Base-by-base conservation (phyloP, 2,329 filamentous ascomycete genomes). In the Sphaerulina vaccinii region DNA sequence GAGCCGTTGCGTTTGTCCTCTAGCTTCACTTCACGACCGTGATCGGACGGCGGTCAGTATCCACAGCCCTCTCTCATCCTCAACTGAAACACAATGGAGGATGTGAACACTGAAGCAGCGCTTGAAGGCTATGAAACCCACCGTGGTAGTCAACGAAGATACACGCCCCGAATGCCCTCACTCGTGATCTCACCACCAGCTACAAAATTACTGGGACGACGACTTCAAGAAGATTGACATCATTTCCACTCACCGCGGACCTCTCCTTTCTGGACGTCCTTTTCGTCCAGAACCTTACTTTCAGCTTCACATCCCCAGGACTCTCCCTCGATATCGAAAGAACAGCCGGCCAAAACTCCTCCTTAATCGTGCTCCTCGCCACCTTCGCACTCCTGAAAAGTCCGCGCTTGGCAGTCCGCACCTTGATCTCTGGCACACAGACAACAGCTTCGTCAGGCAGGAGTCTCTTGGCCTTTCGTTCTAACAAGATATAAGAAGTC, bases 251-350 rank as follows among this genome's bases (percentile, higher is more conserved):
- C 9, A 32, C 27, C 27, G 37, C 33, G 8, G 27, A 13, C 9
- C 35, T 21, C 35, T 47, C 33, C 29, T 37, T 33, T 32, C 47
- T 33, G 8, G 21, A 23, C 15, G 7, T 11, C 24, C 27, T 32
- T 19, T 49, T 38, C 9, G 47, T 49, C 47, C 38, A 49, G 16
- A 49, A 35, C 18, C 23, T 49, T 16, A 49, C 47, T 15, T 36
- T 49, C 24, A 49, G 29, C 47, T 49, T 32, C 19, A 23, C 44
- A 2, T 37, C 38, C 35, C 29, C 15, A 13, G 19, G 37, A 15
- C 22, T 16, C 18, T 19, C 36, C 19, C 11, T n/a, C 29, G 42
- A 35, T 4, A 41, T 18, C 2, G 38, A 27, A 24, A 49, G 11
- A 40, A 37, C 37, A 1, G 10, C 29, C 16, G 37, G 10, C 47